Percentiles rank a stretch among this genome's conserved stretches.
Conservation (phyloP, 345 rosid species). For the Hevea brasiliensis region DNA sequence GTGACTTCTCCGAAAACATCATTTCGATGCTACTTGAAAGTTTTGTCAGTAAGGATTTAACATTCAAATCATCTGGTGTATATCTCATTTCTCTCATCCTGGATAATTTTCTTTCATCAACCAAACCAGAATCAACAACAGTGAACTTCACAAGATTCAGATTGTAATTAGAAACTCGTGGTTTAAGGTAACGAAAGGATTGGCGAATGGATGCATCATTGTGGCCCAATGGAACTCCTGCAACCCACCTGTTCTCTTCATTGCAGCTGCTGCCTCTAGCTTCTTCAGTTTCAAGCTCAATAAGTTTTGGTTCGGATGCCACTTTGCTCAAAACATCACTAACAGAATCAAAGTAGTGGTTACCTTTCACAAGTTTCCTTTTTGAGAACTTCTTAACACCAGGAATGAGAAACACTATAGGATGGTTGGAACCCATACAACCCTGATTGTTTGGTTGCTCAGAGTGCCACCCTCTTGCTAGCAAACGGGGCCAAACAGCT, state of each 20-base stretch:
- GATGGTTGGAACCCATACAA: slow-evolving; percentile 40
- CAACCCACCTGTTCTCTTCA: slow-evolving; percentile 32
- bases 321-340: slow-evolving; percentile 66
- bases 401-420: slow-evolving; percentile 65
- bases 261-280: slow-evolving; percentile 22
- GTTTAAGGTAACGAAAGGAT: slow-evolving; percentile 54
- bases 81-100: slow-evolving; percentile 46
- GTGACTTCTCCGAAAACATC: slow-evolving; percentile 20
- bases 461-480: slow-evolving; percentile 80
- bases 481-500: slow-evolving; percentile 81
- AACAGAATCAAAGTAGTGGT: slow-evolving; percentile 69
- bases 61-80: slow-evolving; percentile 34
- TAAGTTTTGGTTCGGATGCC: slow-evolving; percentile 62
- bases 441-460: slow-evolving; percentile 57
- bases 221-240: slow-evolving; percentile 39
- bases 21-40: slow-evolving; percentile 32
- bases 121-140: slow-evolving; percentile 60
- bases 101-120: slow-evolving; percentile 43
- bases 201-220: slow-evolving; percentile 41
- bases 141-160: slow-evolving; percentile 45
- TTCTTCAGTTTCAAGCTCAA: slow-evolving; percentile 59
- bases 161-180: slow-evolving; percentile 47
- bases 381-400: slow-evolving; percentile 68
- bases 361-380: slow-evolving; percentile 63
- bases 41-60: slow-evolving; percentile 27